Percentiles rank a stretch among this genome's conserved stretches.
phyloP scores from a whole-genome alignment of 352 stramenopile species.

The Peronospora farinosa region DNA sequence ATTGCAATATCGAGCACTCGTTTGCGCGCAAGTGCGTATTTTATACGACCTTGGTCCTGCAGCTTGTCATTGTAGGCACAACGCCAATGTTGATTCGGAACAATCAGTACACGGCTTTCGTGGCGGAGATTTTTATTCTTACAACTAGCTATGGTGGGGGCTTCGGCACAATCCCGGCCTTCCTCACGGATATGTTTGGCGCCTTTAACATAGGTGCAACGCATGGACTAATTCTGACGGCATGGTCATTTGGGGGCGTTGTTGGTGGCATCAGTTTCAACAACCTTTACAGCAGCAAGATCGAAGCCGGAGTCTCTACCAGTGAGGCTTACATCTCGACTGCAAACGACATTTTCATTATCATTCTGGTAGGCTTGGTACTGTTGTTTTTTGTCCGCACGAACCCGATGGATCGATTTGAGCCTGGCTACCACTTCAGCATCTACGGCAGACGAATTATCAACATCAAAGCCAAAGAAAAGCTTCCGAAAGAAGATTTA shows the following conservation, averaged over 20 bases:
- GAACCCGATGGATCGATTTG: constrained; percentile 63
- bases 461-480: constrained; percentile 44
- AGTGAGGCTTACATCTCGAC: constrained; percentile 61
- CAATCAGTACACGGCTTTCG: constrained; percentile 52
- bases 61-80: constrained; percentile 55
- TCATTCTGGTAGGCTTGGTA: constrained; percentile 40
- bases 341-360: constrained; percentile 61
- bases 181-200: constrained; percentile 83
- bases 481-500: constrained; percentile 26
- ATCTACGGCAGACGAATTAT: constrained; percentile 51
- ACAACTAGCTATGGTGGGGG: constrained; percentile 66
- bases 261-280: constrained; percentile 72
- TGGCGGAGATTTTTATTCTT: constrained; percentile 56
- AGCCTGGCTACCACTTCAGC: constrained; percentile 58
- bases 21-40: constrained; percentile 58
- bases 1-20: constrained; percentile 50
- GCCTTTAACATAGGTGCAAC: constrained; percentile 77
- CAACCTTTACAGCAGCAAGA: constrained; percentile 35
- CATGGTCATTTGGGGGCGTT: constrained; percentile 77
- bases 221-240: constrained; percentile 73
- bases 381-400: constrained; percentile 58
- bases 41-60: constrained; percentile 44
- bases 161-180: constrained; percentile 70
- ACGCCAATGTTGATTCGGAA: constrained; percentile 53
- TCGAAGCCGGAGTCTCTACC: constrained; percentile 30